Conservation (phyloP, 352 stramenopile genomes). For the Globisporangium parvum region DNA sequence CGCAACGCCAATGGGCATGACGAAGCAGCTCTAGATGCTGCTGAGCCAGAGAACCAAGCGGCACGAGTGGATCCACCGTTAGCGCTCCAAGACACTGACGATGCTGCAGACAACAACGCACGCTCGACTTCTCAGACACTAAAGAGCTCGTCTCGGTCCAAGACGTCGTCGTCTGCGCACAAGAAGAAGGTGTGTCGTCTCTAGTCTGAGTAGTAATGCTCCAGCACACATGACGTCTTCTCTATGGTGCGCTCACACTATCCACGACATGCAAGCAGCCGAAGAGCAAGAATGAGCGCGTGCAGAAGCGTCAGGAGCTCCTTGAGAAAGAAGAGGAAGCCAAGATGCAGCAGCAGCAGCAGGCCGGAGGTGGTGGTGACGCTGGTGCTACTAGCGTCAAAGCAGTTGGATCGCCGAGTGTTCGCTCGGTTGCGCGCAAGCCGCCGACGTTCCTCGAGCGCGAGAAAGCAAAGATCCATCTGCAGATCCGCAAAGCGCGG, state of each 20-base stretch:
- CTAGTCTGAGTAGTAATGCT: background rate
- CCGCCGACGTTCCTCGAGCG: constrained; percentile 36
- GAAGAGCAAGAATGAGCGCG: constrained; percentile 50
- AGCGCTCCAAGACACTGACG: background rate
- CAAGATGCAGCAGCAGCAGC: constrained; percentile 10
- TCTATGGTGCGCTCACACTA: background rate
- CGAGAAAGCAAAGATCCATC: constrained; percentile 47
- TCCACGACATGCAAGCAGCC: background rate
- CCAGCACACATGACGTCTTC: background rate
- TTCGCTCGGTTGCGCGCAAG: background rate
- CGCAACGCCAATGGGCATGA: background rate
- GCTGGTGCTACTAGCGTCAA: background rate
- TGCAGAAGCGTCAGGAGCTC: constrained; percentile 40
- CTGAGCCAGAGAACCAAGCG: constrained; percentile 3
- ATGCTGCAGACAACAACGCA: too few species aligned
- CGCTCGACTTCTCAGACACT: background rate
- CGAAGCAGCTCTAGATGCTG: background rate
- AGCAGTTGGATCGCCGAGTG: background rate
- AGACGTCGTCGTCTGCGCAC: background rate
- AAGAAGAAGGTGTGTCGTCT: constrained; percentile 5
- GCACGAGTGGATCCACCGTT: background rate
- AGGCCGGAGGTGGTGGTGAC: background rate
- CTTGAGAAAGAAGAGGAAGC: constrained; percentile 59
- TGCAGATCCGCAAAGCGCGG: constrained; percentile 43
- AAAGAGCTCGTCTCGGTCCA: background rate